Base-by-base conservation (phyloP, 768 basidiomycete genomes). In the Amanita pallidorosea region DNA sequence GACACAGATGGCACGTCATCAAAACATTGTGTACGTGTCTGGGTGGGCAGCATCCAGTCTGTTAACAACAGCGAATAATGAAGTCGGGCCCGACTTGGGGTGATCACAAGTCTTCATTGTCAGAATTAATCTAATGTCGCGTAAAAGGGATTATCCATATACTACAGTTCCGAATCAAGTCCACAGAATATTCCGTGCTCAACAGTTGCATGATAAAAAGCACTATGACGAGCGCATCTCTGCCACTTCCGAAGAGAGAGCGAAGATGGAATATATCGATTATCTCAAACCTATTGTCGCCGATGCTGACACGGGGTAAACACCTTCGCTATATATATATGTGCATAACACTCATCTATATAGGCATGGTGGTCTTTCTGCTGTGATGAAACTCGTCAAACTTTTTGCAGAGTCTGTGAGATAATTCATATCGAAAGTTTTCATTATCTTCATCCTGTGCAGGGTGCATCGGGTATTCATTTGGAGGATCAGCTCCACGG, bases 121-220 rank as follows among this genome's bases (percentile, higher is more conserved):
- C 13, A 15, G 8, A 15, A 18, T 46, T 18, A 11, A 47, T 27
- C 42, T 47, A 20, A 46, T 13, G 35, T 34, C 40, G 20, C 40
- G 20, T 43, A 3, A n/a, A 53, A 92, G 85, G 33, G 94, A 97
- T 65, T 95, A 96, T 63, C 91, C 93, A 1, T 96, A 96, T 65
- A 93, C 91, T 8, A 95, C 92, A 1, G 91, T 97, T 13, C 93
- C 94, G 20, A 95, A 96, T 62, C 92, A 95, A 63, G 93, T 96
- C 0, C 88, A 95, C 51, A 77, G 90, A 44, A 74, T 96, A 46
- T 88, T 89, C 70, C 87, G 89, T 47, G 88, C 93, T 0, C 94
- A 96, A 64, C 86, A 89, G 58, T 71, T 92, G 50, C 92, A 96
- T 61, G 92, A 96, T 70, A 83, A 81, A 67, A 95, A 94, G 61